Conservation (phyloP, 345 rosid genomes). For the Triadica sebifera region DNA sequence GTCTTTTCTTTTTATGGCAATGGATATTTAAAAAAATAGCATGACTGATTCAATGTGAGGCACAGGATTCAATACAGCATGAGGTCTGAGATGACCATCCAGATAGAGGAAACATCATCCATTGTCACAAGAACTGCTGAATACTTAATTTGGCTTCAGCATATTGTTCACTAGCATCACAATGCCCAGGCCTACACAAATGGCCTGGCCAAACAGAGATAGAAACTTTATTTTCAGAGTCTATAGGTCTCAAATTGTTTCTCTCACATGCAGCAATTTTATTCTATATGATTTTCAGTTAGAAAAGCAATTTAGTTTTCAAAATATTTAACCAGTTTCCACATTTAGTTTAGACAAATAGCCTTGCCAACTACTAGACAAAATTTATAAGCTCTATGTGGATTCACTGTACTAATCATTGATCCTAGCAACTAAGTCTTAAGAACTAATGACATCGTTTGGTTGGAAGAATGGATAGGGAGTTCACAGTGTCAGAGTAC, state of each 20-base stretch:
- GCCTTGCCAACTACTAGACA: not conserved
- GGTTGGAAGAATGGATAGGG: not conserved
- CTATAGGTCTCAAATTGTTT: not conserved
- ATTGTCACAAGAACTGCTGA: not conserved
- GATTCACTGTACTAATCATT: not conserved
- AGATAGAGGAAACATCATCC: not conserved
- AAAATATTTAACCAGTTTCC: not conserved
- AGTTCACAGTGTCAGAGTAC: not conserved
- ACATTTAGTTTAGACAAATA: not conserved
- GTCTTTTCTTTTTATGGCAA: not conserved
- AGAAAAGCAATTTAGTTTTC: not conserved
- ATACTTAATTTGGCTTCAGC: not conserved
- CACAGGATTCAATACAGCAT: not conserved
- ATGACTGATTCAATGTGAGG: not conserved
- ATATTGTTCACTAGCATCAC: not conserved
- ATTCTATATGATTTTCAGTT: not conserved
- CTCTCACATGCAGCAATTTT: not conserved
- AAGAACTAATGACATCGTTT: not conserved
- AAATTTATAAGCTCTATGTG: not conserved
- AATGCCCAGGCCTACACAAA: not conserved
- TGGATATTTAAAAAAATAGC: not conserved
- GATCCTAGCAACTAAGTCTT: not conserved
- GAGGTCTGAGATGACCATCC: not conserved
- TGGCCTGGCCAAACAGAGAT: not conserved
- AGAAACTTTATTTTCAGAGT: not conserved